Evolutionary conservation across 306 rosid species (phyloP), one percentile per base, ranked within the genome.

Genomic region (Phaseolus lunatus): DNA sequence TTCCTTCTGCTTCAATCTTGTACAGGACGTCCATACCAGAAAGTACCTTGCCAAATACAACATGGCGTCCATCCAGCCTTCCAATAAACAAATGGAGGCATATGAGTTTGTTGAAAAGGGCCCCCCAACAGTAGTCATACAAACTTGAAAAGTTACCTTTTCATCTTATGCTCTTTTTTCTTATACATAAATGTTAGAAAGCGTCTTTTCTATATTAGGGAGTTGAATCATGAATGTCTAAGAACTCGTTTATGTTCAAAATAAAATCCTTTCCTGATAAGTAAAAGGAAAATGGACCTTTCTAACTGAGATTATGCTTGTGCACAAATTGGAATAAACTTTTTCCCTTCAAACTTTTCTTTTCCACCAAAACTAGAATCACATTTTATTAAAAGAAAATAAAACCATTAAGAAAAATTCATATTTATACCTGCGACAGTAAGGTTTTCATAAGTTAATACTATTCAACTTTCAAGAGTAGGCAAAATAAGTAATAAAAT

Each of bases 21-120:
- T 78, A 78, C 70, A 85, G 56, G 37, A 85, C 73, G 26, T 85
- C 88, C 84, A 85, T 63, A 8, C 88, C 88, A 0, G 86, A 78
- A 78, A 85, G 76, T 39, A 85, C 86, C 73, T 85, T 85, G 50
- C 88, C 88, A 33, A 85, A 85, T 29, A 85, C 85, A 56, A 85
- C 88, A 64, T 93, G 98, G 63, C 48, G 95, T 14, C 98, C 96
- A 49, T 93, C 98, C 90, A 91, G 80, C 96, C 96, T 91, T 72
- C n/a, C 68, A 54, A 29, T 20, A 79, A 80, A 78, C 63, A 81
- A 75, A 78, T 67, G 10, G 43, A 47, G 27, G 67, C 67, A 58
- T n/a, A n/a, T 58, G 49, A 81, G 37, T 9, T 35, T 20, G 22
- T 47, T 52, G n/a, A 39, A 59, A 67, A 53, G 33, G 35, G 24